A percentile compares a stretch with the other conserved stretches of the same genome.
Conservation (phyloP, 257 asterid genomes). For the Plectranthus barbatus region DNA sequence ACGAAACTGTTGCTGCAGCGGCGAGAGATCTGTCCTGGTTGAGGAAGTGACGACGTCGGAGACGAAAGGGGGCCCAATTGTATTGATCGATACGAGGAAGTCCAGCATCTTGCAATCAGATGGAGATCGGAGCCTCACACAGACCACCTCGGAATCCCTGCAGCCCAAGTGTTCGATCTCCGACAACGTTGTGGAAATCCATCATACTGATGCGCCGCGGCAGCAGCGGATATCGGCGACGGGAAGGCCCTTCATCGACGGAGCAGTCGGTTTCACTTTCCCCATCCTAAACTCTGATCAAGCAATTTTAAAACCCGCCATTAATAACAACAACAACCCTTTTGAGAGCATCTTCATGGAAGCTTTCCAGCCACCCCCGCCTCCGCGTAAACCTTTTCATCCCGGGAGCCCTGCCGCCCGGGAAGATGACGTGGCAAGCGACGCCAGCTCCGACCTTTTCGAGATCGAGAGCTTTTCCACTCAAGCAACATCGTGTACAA, state of each 20-base stretch:
- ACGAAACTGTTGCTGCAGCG: slow-evolving; percentile 42
- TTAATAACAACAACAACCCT: background rate
- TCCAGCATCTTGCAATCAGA: background rate
- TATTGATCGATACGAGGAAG: background rate
- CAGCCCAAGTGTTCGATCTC: slow-evolving; percentile 4
- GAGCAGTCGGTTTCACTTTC: slow-evolving; percentile 35
- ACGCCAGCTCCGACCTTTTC: slow-evolving; percentile 65
- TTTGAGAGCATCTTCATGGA: background rate
- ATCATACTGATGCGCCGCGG: slow-evolving; percentile 9
- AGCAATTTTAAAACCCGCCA: background rate
- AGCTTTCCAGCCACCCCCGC: background rate
- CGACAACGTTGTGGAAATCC: background rate
- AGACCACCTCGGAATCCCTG: background rate
- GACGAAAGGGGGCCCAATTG: background rate
- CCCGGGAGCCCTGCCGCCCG: slow-evolving; percentile 18
- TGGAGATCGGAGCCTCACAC: background rate
- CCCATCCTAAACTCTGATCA: slow-evolving; percentile 28
- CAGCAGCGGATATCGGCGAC: slow-evolving; percentile 32
- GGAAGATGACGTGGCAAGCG: slow-evolving; percentile 51
- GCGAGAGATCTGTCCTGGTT: slow-evolving; percentile 40
- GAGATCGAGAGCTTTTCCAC: slow-evolving; percentile 61
- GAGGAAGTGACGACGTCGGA: slow-evolving; percentile 21
- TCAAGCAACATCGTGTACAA: slow-evolving; percentile 23
- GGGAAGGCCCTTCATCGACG: slow-evolving; percentile 25
- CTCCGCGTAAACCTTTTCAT: background rate